These are phyloP conservation scores for Cryptomeria japonica DNA, from an alignment of 75 land plant species.

Conservation along the genomic window DNA sequence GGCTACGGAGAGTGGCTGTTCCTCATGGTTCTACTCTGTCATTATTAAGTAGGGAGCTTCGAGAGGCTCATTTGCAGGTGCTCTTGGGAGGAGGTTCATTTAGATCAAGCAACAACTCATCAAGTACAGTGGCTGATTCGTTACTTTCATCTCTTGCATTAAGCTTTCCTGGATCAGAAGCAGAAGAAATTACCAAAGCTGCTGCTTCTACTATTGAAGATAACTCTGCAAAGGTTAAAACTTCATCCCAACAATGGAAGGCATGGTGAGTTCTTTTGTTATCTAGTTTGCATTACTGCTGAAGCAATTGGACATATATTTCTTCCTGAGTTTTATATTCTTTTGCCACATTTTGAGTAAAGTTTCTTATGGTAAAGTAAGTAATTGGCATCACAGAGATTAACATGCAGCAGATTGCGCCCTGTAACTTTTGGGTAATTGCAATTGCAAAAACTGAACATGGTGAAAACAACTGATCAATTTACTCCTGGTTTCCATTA, in stretches of 20 bases:
- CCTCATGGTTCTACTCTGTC: slow-evolving; percentile 75
- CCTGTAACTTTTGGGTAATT: neutral
- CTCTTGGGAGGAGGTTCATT: slow-evolving; percentile 69
- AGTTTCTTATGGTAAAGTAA: neutral
- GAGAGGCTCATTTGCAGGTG: slow-evolving; percentile 86
- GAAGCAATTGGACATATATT: neutral
- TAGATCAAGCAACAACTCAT: slow-evolving; percentile 38
- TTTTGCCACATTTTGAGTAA: neutral
- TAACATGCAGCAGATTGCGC: neutral
- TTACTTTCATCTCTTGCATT: slow-evolving; percentile 67
- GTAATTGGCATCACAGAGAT: neutral
- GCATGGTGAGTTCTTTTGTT: slow-evolving; percentile 44
- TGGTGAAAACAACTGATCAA: neutral
- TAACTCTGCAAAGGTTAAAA: slow-evolving; percentile 13
- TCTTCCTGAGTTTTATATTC: neutral
- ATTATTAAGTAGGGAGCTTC: slow-evolving; percentile 71
- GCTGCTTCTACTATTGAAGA: slow-evolving; percentile 47
- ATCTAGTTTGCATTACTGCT: neutral
- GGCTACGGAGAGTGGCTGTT: slow-evolving; percentile 62
- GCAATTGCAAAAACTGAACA: neutral
- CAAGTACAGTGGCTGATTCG: slow-evolving; percentile 43
- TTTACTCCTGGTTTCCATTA: neutral
- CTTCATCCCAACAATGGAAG: slow-evolving; percentile 38
- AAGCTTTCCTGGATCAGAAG: slow-evolving; percentile 60
- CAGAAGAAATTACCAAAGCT: slow-evolving; percentile 69